phyloP scores from a whole-genome alignment of 108 stramenopile species.

The Chaetoceros tenuissimus region DNA sequence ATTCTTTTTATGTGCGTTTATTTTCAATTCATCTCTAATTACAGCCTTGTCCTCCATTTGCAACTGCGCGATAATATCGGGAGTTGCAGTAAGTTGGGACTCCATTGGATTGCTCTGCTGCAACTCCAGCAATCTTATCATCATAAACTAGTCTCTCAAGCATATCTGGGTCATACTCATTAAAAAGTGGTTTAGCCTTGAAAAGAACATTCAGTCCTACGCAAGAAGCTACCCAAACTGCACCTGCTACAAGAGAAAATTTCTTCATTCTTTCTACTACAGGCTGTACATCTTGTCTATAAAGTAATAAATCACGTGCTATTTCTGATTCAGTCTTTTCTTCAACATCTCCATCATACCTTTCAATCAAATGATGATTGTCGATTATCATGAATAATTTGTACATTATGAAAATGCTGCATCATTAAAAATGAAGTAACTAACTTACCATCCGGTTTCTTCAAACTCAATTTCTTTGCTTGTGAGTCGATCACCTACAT shows the following conservation, averaged over 20 bases:
- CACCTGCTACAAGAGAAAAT: conserved; percentile 35
- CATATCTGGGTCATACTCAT: conserved; percentile 81
- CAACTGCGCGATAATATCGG: conserved; percentile 79
- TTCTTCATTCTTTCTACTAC: conserved; percentile 63
- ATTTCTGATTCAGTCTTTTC: conserved; percentile 62
- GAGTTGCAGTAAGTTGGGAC: conserved; percentile 78
- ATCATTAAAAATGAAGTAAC: neutral
- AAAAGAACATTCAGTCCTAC: conserved; percentile 53
- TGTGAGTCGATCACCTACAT: conserved; percentile 65
- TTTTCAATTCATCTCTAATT: too few relatives aligned
- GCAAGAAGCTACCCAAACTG: conserved; percentile 53
- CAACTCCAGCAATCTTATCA: conserved; percentile 61
- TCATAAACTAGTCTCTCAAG: conserved; percentile 51
- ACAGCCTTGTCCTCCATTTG: conserved; percentile 71
- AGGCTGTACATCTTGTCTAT: conserved; percentile 61
- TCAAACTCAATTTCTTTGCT: conserved; percentile 80
- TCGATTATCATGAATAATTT: neutral
- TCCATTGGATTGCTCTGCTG: conserved; percentile 53
- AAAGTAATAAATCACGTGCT: conserved; percentile 68
- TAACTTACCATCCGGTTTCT: conserved; percentile 56
- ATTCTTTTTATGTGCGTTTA: too few relatives aligned
- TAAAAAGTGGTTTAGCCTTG: conserved; percentile 52
- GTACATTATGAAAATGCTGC: neutral
- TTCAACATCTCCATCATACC: conserved; percentile 81
- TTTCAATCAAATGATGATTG: conserved; percentile 2